These are phyloP conservation scores for Graphilbum sp. DNA, from an alignment of 2,329 filamentous ascomycete genomes.

Conservation along the genomic window DNA sequence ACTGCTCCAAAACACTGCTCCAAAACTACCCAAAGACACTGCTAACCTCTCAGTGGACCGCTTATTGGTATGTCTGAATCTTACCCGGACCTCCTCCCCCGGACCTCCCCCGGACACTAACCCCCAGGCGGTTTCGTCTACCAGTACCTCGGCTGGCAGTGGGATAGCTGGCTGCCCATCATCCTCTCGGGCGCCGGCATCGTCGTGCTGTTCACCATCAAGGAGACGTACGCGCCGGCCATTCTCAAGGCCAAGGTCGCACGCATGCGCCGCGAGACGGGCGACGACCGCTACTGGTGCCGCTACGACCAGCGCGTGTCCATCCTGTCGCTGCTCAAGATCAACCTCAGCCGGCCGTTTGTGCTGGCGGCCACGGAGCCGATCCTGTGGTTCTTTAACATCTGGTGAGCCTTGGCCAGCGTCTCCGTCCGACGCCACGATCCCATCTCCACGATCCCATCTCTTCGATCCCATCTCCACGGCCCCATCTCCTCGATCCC, in stretches of 20 bases:
- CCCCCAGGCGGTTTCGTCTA: conserved; percentile 49
- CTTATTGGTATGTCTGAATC: conserved; percentile 43
- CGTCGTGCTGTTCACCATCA: conserved; percentile 39
- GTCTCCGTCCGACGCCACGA: too few species aligned
- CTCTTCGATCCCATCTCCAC: too few species aligned
- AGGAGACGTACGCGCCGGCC: conserved; percentile 62
- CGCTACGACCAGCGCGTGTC: conserved; percentile 59
- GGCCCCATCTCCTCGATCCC: too few species aligned
- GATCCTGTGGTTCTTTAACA: conserved; percentile 55
- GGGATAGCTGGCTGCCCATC: conserved; percentile 68
- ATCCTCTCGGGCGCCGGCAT: conserved; percentile 52
- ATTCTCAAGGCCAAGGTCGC: conserved; percentile 52
- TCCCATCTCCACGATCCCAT: too few species aligned
- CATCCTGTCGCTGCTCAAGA: conserved; percentile 50
- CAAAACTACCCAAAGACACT: too few species aligned
- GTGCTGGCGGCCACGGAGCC: conserved; percentile 65
- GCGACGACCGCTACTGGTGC: conserved; percentile 59
- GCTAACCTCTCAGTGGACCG: conserved; percentile 30
- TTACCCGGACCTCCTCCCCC: too few species aligned
- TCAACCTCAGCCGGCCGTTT: conserved; percentile 65
- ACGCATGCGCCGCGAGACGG: conserved; percentile 47
- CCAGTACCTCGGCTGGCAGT: conserved; percentile 70
- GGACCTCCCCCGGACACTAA: too few species aligned
- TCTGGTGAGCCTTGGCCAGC: conserved; percentile 31
- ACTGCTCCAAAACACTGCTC: not conserved